Base-by-base conservation (phyloP, 2,329 filamentous ascomycete species). In the Phoma herbarum region DNA sequence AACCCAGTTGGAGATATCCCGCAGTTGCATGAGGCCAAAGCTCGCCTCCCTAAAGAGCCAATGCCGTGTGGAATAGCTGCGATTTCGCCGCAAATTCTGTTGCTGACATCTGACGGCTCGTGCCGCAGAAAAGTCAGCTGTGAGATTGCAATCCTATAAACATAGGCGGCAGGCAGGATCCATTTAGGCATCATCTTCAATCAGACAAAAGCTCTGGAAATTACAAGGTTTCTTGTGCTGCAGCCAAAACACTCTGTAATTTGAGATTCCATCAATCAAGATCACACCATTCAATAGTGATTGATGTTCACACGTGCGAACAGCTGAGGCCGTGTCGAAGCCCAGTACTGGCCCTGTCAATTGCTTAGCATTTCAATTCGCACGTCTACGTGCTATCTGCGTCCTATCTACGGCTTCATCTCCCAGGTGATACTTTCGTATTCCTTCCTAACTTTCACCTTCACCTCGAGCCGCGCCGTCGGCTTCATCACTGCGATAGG, bases 401-500 rank as follows among this genome's bases (percentile, higher is more conserved):
- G 26, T 14, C 29, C 29, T 14, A 3, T 31, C 11, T 16, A 65
- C 18, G 51, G 28, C 48, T 45, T 50, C 31, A 66, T 47, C 18
- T 28, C 52, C 65, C 64, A 68, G 14, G 43, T 59, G n/a, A 66
- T 49, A 45, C 55, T 45, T 49, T 68, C 60, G 43, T 52, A 61
- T 8, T 59, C 62, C 33, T 61, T 46, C 48, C 68, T 61, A 31
- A 70, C 22, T 12, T 33, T 54, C n/a, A 69, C 61, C 33, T 49
- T 49, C 11, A 71, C 42, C n/a, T 57, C 48, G 18, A 58, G 49
- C n/a, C 25, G 50, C 6, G 23, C 42, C 22, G 60, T 11, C 3
- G 69, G 71, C 62, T 70, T 72, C 45, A 56, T 61, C 22, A 61
- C 65, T 5, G 59, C 59, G 28, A 73, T 22, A 4, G 63, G 61